Evolutionary conservation across 805 yeast genomes (phyloP).

Genomic region (Wickerhamomyces rabaulensis): DNA sequence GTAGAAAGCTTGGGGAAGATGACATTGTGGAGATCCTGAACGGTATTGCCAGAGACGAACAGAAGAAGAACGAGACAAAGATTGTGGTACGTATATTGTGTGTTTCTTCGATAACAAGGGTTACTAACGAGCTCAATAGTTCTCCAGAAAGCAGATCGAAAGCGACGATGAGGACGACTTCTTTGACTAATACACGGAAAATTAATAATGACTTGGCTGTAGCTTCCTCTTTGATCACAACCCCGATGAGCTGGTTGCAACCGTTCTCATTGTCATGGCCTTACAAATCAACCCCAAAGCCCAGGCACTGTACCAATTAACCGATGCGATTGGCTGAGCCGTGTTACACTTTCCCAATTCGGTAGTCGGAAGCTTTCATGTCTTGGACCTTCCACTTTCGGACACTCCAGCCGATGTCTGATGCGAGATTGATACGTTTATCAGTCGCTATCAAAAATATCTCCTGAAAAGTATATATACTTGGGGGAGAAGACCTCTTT

Average conservation of each 20-base stretch:
- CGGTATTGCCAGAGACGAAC: conserved; percentile 72
- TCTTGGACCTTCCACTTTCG: conserved; percentile 6
- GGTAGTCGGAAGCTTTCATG: not conserved
- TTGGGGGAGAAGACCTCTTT: not conserved
- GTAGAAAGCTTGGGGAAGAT: conserved; percentile 68
- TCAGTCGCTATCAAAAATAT: not conserved
- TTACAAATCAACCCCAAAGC: not conserved
- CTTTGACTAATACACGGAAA: conserved; percentile 32
- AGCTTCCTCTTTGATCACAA: not conserved
- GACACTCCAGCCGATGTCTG: conserved; percentile 8
- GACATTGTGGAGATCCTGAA: conserved; percentile 82
- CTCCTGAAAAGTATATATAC: not conserved
- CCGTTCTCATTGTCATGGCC: too few relatives aligned
- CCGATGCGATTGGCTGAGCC: not conserved
- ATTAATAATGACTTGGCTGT: not conserved
- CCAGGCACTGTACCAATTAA: too few relatives aligned
- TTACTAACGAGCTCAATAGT: conserved; percentile 3
- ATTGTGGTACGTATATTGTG: conserved; percentile 34
- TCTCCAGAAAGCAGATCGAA: conserved; percentile 19
- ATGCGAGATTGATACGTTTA: not conserved
- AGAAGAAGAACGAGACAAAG: conserved; percentile 55
- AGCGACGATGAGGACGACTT: conserved; percentile 34
- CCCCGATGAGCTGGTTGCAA: not conserved
- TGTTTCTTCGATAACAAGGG: not conserved
- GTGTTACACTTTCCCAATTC: not conserved